Conservation (phyloP, 2,329 filamentous ascomycete species). For the Volutella citrinella region DNA sequence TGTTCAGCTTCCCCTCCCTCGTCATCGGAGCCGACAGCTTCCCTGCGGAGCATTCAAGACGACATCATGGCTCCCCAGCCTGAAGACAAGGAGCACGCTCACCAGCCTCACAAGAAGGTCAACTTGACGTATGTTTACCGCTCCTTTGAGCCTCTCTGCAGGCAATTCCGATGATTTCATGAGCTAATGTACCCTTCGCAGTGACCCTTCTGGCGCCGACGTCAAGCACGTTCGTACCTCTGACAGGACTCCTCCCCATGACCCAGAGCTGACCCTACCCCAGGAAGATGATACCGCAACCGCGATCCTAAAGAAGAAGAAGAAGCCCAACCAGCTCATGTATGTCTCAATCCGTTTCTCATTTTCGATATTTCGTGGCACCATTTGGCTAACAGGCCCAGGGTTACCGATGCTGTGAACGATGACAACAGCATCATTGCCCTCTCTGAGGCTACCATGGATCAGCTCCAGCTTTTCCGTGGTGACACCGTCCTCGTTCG, state of each 20-base stretch:
- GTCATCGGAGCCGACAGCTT: slow-evolving; percentile 22
- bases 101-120: slow-evolving; percentile 64
- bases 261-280: slow-evolving; percentile 32
- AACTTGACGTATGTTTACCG: slow-evolving; percentile 76
- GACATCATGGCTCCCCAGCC: slow-evolving; percentile 70
- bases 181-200: too few relatives aligned
- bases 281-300: slow-evolving; percentile 90
- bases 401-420: slow-evolving; percentile 96
- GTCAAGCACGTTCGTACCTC: slow-evolving; percentile 70
- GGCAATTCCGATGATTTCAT: too few relatives aligned
- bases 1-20: slow-evolving; percentile 21
- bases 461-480: slow-evolving; percentile 95
- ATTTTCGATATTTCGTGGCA: too few relatives aligned
- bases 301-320: slow-evolving; percentile 99
- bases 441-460: slow-evolving; percentile 98
- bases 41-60: slow-evolving; percentile 23
- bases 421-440: slow-evolving; percentile 99
- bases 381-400: slow-evolving; percentile 40
- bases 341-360: too few relatives aligned
- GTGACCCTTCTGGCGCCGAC: slow-evolving; percentile 86
- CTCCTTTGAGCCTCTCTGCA: too few relatives aligned
- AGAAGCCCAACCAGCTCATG: slow-evolving; percentile 99
- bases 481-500: slow-evolving; percentile 97
- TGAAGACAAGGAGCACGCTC: too few relatives aligned
- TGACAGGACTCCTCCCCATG: slow-evolving; percentile 9